phyloP scores from a whole-genome alignment of 2,329 filamentous ascomycete genomes.

The Colletotrichum sojae region DNA sequence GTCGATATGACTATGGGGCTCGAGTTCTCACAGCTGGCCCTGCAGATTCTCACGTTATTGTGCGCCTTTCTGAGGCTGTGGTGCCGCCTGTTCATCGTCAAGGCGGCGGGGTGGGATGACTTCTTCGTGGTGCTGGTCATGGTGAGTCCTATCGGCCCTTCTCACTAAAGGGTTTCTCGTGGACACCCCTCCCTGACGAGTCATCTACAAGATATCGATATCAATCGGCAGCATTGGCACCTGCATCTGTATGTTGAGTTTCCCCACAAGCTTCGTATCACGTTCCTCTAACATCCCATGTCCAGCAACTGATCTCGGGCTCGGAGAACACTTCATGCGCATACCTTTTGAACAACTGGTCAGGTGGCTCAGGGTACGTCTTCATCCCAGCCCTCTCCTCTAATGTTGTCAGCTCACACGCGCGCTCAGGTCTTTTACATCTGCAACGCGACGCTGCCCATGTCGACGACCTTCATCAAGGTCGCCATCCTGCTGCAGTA shows the following conservation, averaged over 20 bases:
- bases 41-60: constrained; percentile 25
- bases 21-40: background rate
- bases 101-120: constrained; percentile 41
- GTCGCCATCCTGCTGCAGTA: constrained; percentile 43
- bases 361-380: constrained; percentile 20
- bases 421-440: constrained; percentile 41
- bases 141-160: constrained; percentile 18
- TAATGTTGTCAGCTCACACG: background rate
- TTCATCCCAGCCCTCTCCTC: background rate
- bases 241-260: constrained; percentile 5
- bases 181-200: background rate
- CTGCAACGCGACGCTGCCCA: constrained; percentile 39
- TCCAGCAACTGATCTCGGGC: constrained; percentile 7
- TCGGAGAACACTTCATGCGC: constrained; percentile 22
- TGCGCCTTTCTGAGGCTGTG: constrained; percentile 36
- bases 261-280: background rate
- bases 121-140: constrained; percentile 39
- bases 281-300: background rate
- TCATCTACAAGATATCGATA: constrained; percentile 7
- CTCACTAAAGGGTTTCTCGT: background rate
- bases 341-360: background rate
- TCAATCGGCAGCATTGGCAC: constrained; percentile 22
- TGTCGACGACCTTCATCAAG: constrained; percentile 42
- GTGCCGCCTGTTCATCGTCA: constrained; percentile 35
- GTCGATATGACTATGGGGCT: background rate